Conservation (phyloP, 805 yeast genomes). For the Pichia kluyveri region DNA sequence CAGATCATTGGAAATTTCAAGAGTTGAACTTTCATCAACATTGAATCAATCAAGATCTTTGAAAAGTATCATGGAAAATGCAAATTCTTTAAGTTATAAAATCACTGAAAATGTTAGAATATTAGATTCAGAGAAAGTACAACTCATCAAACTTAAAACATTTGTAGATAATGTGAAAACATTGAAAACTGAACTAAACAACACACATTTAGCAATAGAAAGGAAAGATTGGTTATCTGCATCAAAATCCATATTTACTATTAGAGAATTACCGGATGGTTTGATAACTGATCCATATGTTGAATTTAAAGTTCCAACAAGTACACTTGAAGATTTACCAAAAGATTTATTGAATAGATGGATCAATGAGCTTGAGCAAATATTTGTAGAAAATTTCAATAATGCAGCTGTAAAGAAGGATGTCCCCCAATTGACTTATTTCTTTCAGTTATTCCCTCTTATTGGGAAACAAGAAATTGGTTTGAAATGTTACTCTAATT, state of each 20-base stretch:
- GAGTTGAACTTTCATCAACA: slow-evolving; percentile 58
- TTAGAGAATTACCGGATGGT: slow-evolving; percentile 44
- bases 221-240: slow-evolving; percentile 69
- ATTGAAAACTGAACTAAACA: slow-evolving; percentile 57
- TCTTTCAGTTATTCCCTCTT: slow-evolving; percentile 81
- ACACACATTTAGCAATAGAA: slow-evolving; percentile 61
- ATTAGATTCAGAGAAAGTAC: slow-evolving; percentile 59
- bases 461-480: slow-evolving; percentile 69
- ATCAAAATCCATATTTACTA: slow-evolving; percentile 52
- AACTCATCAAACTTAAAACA: slow-evolving; percentile 50
- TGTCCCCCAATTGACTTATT: slow-evolving; percentile 63
- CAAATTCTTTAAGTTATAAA: slow-evolving; percentile 55
- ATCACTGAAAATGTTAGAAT: slow-evolving; percentile 63
- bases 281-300: slow-evolving; percentile 61
- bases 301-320: slow-evolving; percentile 72
- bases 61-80: slow-evolving; percentile 43
- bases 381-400: slow-evolving; percentile 56
- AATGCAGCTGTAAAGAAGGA: slow-evolving; percentile 59
- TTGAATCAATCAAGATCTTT: slow-evolving; percentile 48
- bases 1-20: slow-evolving; percentile 45
- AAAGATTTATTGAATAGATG: slow-evolving; percentile 44
- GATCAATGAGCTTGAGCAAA: slow-evolving; percentile 44
- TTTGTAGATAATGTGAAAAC: slow-evolving; percentile 59
- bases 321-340: slow-evolving; percentile 80
- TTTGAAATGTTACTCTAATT: slow-evolving; percentile 70